Evolutionary conservation across 2,329 filamentous ascomycete genomes (phyloP), one percentile per base, ranked within the genome.

Genomic region (Pseudocercospora ulei): DNA sequence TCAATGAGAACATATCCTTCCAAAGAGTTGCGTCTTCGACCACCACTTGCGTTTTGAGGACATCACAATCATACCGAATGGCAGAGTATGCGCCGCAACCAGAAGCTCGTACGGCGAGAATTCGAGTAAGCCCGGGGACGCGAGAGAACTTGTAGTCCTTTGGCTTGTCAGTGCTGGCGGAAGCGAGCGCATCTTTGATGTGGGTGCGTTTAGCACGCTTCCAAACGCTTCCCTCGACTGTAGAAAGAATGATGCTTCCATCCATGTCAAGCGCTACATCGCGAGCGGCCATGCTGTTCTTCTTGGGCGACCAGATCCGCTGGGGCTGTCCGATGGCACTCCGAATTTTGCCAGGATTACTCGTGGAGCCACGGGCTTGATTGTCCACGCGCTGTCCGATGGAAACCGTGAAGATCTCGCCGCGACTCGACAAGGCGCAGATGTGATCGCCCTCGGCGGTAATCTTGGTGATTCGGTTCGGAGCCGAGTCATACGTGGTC

Each of bases 121-220:
- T 84, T 22, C 86, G 78, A 1, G 85, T 94, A 39, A 98, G 74
- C 26, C 82, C 86, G 1, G 90, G 81, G 5, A 98, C 77, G 41
- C 90, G 78, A 53, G 88, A 79, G 51, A 96, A 98, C 58, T 98
- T 98, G 67, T 92, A 94, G 56, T 94, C 86, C 51, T 92, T 93
- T 7, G 75, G 73, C 52, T 76, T 82, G 20, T 71, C 68, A 13
- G 78, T 76, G 1, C 65, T 61, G 1, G 61, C 61, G 7, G 65
- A 61, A 1, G 67, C 65, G 19, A 55, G 67, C 0, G 74, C 69
- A 49, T 80, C 77, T 54, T 93, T 92, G 34, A 81, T 78, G 48
- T 88, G 93, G 16, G 74, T 71, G 44, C 90, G 75, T 55, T 84
- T 85, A 35, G 90, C 78, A 42, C 88, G 80, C 50, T 79, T 79